Evolutionary conservation across 140 eudicot species (phyloP), one percentile per base, ranked within the genome.

Genomic region (Oenanthe javanica): DNA sequence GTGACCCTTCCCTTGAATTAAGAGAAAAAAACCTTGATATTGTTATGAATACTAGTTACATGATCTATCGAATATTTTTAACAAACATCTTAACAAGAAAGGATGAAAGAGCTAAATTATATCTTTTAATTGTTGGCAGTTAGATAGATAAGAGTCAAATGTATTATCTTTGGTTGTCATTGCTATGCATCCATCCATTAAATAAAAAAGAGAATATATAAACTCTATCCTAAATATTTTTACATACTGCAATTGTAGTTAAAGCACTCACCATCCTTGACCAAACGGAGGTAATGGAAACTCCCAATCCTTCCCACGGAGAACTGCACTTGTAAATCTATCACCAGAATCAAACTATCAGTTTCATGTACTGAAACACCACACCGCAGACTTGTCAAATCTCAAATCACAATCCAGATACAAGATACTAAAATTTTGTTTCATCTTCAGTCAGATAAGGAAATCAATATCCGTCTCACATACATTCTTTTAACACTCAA

Each of bases 231-330:
- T 69, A n/a, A 21, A 59, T 43, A 72, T 72, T 70, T 61, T 59
- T 67, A 80, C 42, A 55, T 42, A 74, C 14, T 61, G 80, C 75
- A 82, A 77, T 36, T 23, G 36, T 40, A 78, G 75, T 73, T 57
- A 71, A 36, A n/a, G 61, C 54, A 88, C 94, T 90, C 79, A 94
- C 98, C 98, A 92, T 77, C 98, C 98, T 81, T 92, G 96, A 42
- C 98, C 98, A 86, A 92, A 94, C 73, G 98, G 98, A 46, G 98
- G 98, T 83, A 94, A 40, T 5, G 97, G 98, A 83, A 94, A 77
- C 86, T 92, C 97, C 97, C 97, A 94, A 23, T 82, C 89, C 83
- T 92, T 89, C 79, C 95, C 95, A 25, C 98, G 96, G 75, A 94
- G 83, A 73, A 94, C 97, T 13, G 98, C 98, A 79, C 98, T 92